Evolutionary conservation across 2,329 filamentous ascomycete species (phyloP).

Genomic region (Aspergillus viridinutans): DNA sequence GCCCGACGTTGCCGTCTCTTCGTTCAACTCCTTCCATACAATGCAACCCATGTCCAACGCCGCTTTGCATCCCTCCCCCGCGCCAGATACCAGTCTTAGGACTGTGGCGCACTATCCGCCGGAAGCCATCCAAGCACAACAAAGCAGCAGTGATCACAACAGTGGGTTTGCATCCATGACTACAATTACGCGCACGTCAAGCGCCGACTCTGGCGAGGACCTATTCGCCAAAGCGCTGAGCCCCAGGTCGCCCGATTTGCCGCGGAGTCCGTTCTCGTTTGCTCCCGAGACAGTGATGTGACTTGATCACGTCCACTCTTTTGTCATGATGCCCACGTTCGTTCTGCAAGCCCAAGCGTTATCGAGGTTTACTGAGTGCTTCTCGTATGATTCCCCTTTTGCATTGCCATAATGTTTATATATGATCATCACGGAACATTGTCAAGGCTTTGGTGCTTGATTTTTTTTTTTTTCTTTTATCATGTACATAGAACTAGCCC

Average conservation of each 20-base stretch:
- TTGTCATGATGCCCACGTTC: background rate
- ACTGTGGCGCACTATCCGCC: constrained; percentile 39
- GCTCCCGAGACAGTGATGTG: constrained; percentile 27
- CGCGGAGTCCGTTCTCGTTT: constrained; percentile 73
- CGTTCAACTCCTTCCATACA: constrained; percentile 58
- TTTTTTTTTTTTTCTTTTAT: background rate
- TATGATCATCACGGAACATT: background rate
- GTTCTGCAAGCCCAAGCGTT: background rate
- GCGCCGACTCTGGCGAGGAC: constrained; percentile 65
- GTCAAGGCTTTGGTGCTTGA: constrained; percentile 3
- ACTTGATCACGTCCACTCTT: constrained; percentile 6
- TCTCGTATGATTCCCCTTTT: constrained; percentile 23
- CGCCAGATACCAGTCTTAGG: constrained; percentile 22
- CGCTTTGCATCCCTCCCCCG: constrained; percentile 6
- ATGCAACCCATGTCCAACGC: constrained; percentile 16
- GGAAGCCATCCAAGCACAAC: constrained; percentile 34
- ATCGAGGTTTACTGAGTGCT: background rate
- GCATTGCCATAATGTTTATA: constrained; percentile 14
- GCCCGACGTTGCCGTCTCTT: constrained; percentile 60
- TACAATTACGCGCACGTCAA: constrained; percentile 29
- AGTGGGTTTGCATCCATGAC: constrained; percentile 29
- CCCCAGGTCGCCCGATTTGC: constrained; percentile 80
- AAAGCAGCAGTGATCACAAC: constrained; percentile 20
- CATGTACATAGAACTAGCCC: background rate
- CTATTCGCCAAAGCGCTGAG: constrained; percentile 85